A percentile compares a stretch with the other conserved stretches of the same genome.
Conservation (phyloP, 768 basidiomycete species). For the Daedaleopsis nitida region DNA sequence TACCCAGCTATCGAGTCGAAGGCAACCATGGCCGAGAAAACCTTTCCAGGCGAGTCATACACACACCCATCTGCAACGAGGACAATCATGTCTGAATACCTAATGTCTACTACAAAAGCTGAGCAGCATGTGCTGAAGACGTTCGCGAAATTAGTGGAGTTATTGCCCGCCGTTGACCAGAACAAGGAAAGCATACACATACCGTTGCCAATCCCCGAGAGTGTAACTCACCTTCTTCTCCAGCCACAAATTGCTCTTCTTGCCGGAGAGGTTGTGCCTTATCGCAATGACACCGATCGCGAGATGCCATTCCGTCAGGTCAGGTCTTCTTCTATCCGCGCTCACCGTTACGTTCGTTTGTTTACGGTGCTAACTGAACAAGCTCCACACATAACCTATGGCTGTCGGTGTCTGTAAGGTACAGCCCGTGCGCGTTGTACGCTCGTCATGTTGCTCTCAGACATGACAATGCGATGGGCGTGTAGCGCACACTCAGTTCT, state of each 20-base stretch:
- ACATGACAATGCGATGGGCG: no score
- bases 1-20: no score
- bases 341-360: no score
- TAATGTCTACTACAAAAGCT: conserved; percentile 36
- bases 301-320: conserved; percentile 68
- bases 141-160: conserved; percentile 49
- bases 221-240: background rate
- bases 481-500: no score
- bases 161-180: conserved; percentile 51
- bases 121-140: conserved; percentile 55
- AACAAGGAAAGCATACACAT: conserved; percentile 44
- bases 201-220: background rate
- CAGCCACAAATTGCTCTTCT: conserved; percentile 74
- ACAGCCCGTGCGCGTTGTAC: no score
- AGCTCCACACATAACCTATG: no score
- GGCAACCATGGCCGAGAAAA: background rate
- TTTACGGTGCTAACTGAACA: no score
- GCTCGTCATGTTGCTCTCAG: no score
- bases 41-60: background rate
- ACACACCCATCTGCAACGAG: background rate
- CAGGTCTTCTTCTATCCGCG: no score
- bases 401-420: no score
- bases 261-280: conserved; percentile 62
- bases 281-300: conserved; percentile 83
- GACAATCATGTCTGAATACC: background rate